Evolutionary conservation across 2,329 filamentous ascomycete genomes (phyloP).

Genomic region (Leptographium procerum): DNA sequence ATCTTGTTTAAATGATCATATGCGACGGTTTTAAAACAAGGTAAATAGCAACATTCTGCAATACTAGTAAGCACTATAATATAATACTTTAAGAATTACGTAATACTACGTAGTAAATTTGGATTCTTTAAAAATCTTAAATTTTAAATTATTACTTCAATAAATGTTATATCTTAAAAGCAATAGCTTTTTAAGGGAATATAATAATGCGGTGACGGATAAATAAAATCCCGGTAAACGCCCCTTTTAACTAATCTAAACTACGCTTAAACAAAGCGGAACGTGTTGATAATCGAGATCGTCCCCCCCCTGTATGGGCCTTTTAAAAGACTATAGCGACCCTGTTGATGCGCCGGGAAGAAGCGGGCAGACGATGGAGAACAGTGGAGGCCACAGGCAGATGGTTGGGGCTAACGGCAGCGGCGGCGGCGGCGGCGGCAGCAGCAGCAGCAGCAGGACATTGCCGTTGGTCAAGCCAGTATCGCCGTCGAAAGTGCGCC

Average conservation of each 20-base stretch:
- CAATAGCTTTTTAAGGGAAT: not conserved
- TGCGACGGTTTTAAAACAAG: no score
- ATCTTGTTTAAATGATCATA: no score
- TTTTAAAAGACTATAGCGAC: not conserved
- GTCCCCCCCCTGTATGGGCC: no score
- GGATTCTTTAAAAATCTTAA: no score
- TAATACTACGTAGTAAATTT: no score
- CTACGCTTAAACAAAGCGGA: not conserved
- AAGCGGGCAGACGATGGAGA: not conserved
- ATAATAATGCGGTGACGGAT: not conserved
- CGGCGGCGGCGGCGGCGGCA: no score
- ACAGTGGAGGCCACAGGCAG: not conserved
- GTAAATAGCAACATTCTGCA: no score
- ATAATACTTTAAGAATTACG: no score
- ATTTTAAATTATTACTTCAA: no score
- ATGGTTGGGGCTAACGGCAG: not conserved
- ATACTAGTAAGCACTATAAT: no score
- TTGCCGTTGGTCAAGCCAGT: not conserved
- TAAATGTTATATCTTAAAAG: no score
- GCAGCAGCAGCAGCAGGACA: not conserved
- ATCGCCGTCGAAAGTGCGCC: not conserved
- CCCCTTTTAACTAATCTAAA: not conserved
- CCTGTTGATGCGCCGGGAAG: not conserved
- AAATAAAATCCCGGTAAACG: not conserved
- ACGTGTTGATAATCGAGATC: no score